Conservation (phyloP, 2,329 filamentous ascomycete genomes). For the Fusarium heterosporum region DNA sequence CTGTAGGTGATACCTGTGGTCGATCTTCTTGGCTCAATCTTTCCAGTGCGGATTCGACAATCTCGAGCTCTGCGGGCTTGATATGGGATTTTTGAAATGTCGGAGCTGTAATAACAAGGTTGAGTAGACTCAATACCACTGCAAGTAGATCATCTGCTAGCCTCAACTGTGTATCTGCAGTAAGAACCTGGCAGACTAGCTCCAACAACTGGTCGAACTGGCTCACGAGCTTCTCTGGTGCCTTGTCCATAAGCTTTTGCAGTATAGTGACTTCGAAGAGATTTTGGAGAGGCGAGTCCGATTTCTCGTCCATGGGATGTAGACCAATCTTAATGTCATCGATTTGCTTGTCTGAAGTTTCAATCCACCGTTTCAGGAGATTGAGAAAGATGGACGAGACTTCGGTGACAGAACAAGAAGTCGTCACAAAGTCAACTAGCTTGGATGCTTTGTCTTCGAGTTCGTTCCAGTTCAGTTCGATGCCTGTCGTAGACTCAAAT, state of each 20-base stretch:
- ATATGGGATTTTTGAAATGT: conserved; percentile 64
- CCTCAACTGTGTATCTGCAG: conserved; percentile 56
- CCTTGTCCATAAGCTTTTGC: conserved; percentile 72
- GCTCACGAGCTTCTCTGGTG: conserved; percentile 72
- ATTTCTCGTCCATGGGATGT: conserved; percentile 45
- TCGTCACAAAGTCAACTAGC: conserved; percentile 63
- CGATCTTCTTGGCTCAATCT: conserved; percentile 55
- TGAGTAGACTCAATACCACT: conserved; percentile 70
- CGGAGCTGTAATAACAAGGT: conserved; percentile 68
- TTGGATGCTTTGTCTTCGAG: conserved; percentile 62
- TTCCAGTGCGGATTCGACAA: conserved; percentile 63
- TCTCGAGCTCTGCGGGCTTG: conserved; percentile 55
- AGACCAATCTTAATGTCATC: conserved; percentile 47
- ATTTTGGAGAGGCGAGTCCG: conserved; percentile 57
- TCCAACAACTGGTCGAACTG: conserved; percentile 74
- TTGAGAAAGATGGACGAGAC: conserved; percentile 70
- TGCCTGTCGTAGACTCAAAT: conserved; percentile 16
- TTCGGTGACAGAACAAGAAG: conserved; percentile 65
- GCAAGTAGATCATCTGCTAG: conserved; percentile 62
- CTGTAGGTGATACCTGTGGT: conserved; percentile 62
- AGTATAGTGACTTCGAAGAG: conserved; percentile 71
- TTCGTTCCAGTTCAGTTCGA: conserved; percentile 55
- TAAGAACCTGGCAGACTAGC: conserved; percentile 71
- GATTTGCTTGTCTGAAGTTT: conserved; percentile 45
- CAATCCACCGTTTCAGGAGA: conserved; percentile 70